phyloP scores from a whole-genome alignment of 805 yeast species.

The Schwanniomyces pseudopolymorphus region DNA sequence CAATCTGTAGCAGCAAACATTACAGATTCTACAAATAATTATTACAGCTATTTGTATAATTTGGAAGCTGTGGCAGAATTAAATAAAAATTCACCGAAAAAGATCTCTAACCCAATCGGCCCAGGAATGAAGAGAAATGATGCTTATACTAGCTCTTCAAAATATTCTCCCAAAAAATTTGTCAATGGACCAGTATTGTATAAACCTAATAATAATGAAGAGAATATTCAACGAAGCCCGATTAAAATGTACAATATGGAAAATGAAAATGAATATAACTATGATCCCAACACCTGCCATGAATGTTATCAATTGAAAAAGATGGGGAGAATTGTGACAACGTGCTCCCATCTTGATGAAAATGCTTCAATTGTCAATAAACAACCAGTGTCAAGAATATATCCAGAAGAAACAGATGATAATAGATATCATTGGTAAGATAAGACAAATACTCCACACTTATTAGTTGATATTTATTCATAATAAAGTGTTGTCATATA shows the following conservation, averaged over 20 bases:
- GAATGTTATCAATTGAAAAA: slow-evolving; percentile 7
- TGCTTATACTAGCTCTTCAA: neutral
- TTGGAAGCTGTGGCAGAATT: slow-evolving; percentile 8
- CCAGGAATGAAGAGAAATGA: slow-evolving; percentile 2
- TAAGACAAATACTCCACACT: too few relatives aligned
- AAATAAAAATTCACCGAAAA: slow-evolving; percentile 7
- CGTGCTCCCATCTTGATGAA: slow-evolving; percentile 9
- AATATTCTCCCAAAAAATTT: slow-evolving; percentile 1
- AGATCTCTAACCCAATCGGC: slow-evolving; percentile 3
- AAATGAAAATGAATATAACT: neutral
- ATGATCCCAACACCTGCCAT: slow-evolving; percentile 4
- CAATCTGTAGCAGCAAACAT: slow-evolving; percentile 26
- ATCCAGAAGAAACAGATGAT: neutral
- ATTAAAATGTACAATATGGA: slow-evolving; percentile 4
- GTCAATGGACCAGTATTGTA: neutral
- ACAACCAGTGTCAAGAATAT: neutral
- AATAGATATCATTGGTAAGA: neutral
- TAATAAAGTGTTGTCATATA: too few relatives aligned
- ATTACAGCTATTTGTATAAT: slow-evolving; percentile 8
- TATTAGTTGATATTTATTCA: too few relatives aligned
- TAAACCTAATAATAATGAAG: neutral
- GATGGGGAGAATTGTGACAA: slow-evolving; percentile 8
- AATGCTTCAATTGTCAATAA: neutral
- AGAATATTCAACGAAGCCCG: slow-evolving; percentile 3
- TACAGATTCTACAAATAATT: slow-evolving; percentile 21